phyloP scores from a whole-genome alignment of 192 early-diverging fungal species.

The Linnemannia elongata region DNA sequence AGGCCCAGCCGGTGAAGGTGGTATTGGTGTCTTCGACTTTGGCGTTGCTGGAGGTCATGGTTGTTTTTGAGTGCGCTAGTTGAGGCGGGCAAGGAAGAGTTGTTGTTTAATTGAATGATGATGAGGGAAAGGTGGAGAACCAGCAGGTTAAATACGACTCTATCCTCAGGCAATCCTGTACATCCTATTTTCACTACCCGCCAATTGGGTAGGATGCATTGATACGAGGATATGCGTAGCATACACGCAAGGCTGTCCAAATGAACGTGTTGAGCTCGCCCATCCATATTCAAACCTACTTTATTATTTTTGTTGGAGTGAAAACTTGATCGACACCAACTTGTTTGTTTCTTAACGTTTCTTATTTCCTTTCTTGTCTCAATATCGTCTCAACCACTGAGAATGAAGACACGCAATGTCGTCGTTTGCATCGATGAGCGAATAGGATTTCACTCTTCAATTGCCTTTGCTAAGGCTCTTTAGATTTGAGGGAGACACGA shows the following conservation, averaged over 20 bases:
- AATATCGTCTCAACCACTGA: neutral
- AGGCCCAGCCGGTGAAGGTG: constrained; percentile 61
- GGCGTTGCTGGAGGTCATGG: neutral
- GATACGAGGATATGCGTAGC: no score
- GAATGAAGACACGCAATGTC: neutral
- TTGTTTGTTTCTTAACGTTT: neutral
- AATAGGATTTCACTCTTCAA: neutral
- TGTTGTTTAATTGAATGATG: neutral
- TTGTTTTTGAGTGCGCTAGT: neutral
- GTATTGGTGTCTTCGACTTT: constrained; percentile 64
- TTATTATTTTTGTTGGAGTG: no score
- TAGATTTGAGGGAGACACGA: neutral
- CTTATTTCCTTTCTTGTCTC: neutral
- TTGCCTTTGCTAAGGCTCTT: neutral
- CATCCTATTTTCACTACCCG: neutral
- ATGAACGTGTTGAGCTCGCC: no score
- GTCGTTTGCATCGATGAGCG: neutral
- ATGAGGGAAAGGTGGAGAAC: neutral
- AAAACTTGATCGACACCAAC: no score
- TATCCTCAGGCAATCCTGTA: neutral
- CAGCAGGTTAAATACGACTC: neutral
- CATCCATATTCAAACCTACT: no score
- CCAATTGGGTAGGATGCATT: no score
- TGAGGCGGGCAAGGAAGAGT: neutral
- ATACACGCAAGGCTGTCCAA: no score